Percentiles rank a stretch among this genome's conserved stretches.
Evolutionary conservation across 768 basidiomycete genomes (phyloP).

Genomic region (Melanogaster broomeanus): DNA sequence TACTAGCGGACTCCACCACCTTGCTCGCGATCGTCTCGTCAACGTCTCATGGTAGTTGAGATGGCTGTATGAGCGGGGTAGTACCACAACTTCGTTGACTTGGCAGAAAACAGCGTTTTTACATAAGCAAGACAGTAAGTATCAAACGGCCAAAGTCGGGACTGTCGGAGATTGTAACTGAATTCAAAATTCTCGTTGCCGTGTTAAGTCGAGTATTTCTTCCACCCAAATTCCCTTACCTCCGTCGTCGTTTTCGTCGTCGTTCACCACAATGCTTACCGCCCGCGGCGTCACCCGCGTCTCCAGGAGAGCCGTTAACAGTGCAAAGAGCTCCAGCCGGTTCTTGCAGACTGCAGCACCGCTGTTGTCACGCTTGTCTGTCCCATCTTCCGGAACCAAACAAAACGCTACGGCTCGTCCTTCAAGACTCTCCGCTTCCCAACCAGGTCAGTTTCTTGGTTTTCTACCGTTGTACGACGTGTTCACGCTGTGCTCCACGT

Average conservation of each 20-base stretch:
- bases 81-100: too few relatives aligned
- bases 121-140: too few relatives aligned
- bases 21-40: too few relatives aligned
- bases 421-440: constrained; percentile 46
- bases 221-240: constrained; percentile 20
- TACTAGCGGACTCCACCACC: too few relatives aligned
- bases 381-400: constrained; percentile 45
- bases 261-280: constrained; percentile 71
- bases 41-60: too few relatives aligned
- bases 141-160: constrained; percentile 32
- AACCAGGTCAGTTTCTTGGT: constrained; percentile 49
- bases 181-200: constrained; percentile 19
- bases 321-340: constrained; percentile 72
- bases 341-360: constrained; percentile 79
- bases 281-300: constrained; percentile 86
- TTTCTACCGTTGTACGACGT: neutral
- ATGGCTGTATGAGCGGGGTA: too few relatives aligned
- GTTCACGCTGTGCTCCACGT: constrained; percentile 1
- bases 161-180: constrained; percentile 29
- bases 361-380: constrained; percentile 52
- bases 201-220: constrained; percentile 33
- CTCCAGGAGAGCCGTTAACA: constrained; percentile 80
- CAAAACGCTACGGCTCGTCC: constrained; percentile 50
- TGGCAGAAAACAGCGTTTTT: constrained; percentile 9
- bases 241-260: constrained; percentile 29